phyloP scores from a whole-genome alignment of 805 yeast genomes.

The Debaryomyces hansenii region DNA sequence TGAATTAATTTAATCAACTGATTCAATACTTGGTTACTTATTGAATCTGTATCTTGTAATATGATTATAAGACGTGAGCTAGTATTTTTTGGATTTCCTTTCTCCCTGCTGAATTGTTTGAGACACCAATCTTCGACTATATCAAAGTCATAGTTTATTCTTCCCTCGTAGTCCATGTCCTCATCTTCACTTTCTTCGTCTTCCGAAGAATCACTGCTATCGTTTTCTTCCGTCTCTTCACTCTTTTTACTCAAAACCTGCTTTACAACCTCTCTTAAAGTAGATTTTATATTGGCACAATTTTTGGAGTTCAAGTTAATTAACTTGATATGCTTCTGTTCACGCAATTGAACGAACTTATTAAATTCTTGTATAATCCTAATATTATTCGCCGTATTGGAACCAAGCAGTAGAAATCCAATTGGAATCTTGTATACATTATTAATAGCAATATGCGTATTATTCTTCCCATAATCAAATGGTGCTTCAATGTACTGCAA shows the following conservation, averaged over 20 bases:
- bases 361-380: conserved; percentile 38
- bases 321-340: conserved; percentile 15
- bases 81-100: conserved; percentile 4
- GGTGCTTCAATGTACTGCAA: conserved; percentile 19
- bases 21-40: conserved; percentile 33
- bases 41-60: conserved; percentile 39
- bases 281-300: conserved; percentile 33
- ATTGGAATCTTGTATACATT: conserved; percentile 20
- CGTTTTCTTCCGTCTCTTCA: conserved; percentile 7
- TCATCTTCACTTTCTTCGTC: conserved; percentile 14
- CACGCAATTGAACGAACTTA: conserved; percentile 10
- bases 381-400: conserved; percentile 42
- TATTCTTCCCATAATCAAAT: conserved; percentile 1
- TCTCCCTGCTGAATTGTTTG: conserved; percentile 7
- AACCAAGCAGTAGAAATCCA: conserved; percentile 36
- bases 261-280: conserved; percentile 32
- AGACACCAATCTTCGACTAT: conserved; percentile 32
- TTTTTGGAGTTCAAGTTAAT: conserved; percentile 30
- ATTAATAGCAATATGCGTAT: not conserved
- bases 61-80: conserved; percentile 24
- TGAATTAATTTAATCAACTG: conserved; percentile 33
- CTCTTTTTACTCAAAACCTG: conserved; percentile 23
- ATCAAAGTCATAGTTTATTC: conserved; percentile 37
- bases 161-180: conserved; percentile 16
- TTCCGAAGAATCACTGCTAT: conserved; percentile 9